A percentile compares a stretch with the other conserved stretches of the same genome.
Conservation (phyloP, 2,329 filamentous ascomycete species). For the Arthroderma sp. region DNA sequence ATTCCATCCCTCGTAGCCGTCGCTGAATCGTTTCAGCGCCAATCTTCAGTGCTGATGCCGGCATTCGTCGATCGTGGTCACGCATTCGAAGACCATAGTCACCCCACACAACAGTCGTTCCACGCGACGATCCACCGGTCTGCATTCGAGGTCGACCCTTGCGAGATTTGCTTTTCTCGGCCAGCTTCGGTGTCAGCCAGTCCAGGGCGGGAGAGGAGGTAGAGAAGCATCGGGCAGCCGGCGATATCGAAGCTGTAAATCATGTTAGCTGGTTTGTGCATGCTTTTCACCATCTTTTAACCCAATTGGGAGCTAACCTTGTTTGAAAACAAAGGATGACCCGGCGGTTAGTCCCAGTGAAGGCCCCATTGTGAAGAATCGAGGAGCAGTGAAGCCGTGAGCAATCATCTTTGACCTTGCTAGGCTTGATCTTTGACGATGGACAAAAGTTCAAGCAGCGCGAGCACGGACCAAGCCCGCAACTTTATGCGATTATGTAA, state of each 20-base stretch:
- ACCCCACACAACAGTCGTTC: constrained; percentile 91
- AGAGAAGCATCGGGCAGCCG: constrained; percentile 54
- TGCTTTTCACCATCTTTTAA: no score
- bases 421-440: no score
- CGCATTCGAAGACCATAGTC: constrained; percentile 89
- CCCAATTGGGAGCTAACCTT: constrained; percentile 4
- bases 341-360: constrained; percentile 24
- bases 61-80: constrained; percentile 85
- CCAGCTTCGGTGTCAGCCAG: constrained; percentile 72
- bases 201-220: constrained; percentile 49
- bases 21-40: constrained; percentile 89
- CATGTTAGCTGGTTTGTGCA: constrained; percentile 11
- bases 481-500: no score
- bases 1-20: constrained; percentile 78
- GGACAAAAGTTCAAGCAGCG: no score
- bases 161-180: constrained; percentile 72
- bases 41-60: constrained; percentile 71
- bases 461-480: no score
- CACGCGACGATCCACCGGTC: constrained; percentile 80
- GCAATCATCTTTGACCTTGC: no score
- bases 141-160: constrained; percentile 80
- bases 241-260: constrained; percentile 15
- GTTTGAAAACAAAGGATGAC: constrained; percentile 21
- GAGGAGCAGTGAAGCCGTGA: background rate
- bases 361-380: constrained; percentile 18